A percentile compares a stretch with the other conserved stretches of the same genome.
phyloP scores from a whole-genome alignment of 169 alveolate genomes.

The Plasmodium falciparum region DNA sequence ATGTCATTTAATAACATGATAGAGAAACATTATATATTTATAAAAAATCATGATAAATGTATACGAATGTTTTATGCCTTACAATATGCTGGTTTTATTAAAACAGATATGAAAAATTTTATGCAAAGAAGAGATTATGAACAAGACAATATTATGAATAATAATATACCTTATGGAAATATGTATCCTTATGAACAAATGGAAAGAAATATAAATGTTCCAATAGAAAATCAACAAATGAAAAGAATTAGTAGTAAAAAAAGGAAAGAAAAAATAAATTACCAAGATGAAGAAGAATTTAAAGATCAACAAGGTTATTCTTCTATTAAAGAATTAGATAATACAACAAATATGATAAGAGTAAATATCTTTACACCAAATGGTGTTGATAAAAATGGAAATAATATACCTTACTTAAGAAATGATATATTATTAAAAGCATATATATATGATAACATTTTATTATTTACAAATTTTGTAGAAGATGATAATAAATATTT shows the following conservation, averaged over 20 bases:
- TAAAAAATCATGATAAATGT: slow-evolving; percentile 61
- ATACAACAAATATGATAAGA: slow-evolving; percentile 9
- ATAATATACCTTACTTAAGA: slow-evolving; percentile 44
- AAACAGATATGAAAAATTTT: slow-evolving; percentile 57
- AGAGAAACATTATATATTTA: slow-evolving; percentile 71
- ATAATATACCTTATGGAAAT: slow-evolving; percentile 16
- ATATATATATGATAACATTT: slow-evolving; percentile 15
- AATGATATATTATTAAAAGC: slow-evolving; percentile 30
- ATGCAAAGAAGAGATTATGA: slow-evolving; percentile 50
- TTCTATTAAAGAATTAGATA: slow-evolving; percentile 2
- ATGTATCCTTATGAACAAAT: slow-evolving; percentile 8
- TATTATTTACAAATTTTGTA: slow-evolving; percentile 26
- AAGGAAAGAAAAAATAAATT: background rate
- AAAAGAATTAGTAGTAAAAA: background rate
- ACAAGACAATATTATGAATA: slow-evolving; percentile 7
- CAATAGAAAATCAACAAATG: background rate
- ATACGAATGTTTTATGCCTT: slow-evolving; percentile 82
- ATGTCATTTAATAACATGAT: slow-evolving; percentile 9
- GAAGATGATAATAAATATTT: slow-evolving; percentile 1
- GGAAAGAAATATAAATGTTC: background rate
- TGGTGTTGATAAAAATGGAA: slow-evolving; percentile 60
- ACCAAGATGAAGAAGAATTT: background rate
- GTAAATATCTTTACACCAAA: slow-evolving; percentile 75
- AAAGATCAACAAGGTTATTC: background rate
- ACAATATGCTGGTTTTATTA: slow-evolving; percentile 84